A percentile compares a stretch with the other conserved stretches of the same genome.
Evolutionary conservation across 495 filamentous ascomycete species (phyloP).

Genomic region (Ascobolus immersus): DNA sequence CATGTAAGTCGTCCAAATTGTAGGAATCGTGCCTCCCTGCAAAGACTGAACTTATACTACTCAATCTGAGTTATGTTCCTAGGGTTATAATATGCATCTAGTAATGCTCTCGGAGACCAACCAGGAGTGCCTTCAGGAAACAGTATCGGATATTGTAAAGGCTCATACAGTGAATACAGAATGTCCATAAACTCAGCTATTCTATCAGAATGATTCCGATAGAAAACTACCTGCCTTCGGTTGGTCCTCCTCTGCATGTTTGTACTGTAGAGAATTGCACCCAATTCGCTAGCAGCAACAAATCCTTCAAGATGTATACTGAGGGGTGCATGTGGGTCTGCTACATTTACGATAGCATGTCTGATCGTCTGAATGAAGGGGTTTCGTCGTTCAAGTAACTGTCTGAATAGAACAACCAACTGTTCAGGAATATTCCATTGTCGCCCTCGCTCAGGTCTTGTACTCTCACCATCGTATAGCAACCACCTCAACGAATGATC

Average conservation of each 20-base stretch:
- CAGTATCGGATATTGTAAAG: conserved; percentile 1
- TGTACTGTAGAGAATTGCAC: no score
- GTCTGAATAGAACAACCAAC: not conserved
- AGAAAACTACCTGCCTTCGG: not conserved
- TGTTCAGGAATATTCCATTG: not conserved
- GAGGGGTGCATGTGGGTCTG: not conserved
- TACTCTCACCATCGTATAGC: conserved; percentile 3
- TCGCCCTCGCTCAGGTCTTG: not conserved
- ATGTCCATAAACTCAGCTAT: not conserved
- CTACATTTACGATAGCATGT: no score
- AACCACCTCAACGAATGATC: conserved; percentile 5
- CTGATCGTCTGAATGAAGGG: conserved; percentile 2
- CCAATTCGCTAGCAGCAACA: no score
- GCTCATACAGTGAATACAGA: not conserved
- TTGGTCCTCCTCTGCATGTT: not conserved
- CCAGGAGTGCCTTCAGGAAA: conserved; percentile 1
- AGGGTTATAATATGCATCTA: no score
- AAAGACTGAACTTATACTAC: not conserved
- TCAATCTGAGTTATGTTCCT: not conserved
- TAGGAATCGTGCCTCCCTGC: not conserved
- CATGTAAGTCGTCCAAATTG: not conserved
- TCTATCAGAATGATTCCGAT: not conserved
- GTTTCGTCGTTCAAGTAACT: not conserved
- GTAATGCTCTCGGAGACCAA: not conserved
- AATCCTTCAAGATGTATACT: no score